Evolutionary conservation across 495 filamentous ascomycete species (phyloP).

Genomic region (Penicillium samsonianum): DNA sequence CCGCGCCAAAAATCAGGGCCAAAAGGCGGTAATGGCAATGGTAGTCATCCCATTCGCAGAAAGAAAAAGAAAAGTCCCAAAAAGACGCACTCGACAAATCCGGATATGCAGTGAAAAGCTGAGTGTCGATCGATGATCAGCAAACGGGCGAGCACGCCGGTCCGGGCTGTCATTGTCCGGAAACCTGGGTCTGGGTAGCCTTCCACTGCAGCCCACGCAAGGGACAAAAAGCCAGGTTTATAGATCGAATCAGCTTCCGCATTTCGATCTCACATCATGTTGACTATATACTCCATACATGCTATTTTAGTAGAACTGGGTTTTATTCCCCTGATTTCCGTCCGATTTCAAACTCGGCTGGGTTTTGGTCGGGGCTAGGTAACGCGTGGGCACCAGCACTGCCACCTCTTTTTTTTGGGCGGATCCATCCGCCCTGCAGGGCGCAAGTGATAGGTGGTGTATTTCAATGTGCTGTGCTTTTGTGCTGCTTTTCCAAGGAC

Average conservation of each 20-base stretch:
- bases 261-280: conserved; percentile 16
- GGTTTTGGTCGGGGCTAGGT: conserved; percentile 6
- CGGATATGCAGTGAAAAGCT: conserved; percentile 7
- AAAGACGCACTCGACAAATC: conserved; percentile 5
- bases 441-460: conserved; percentile 13
- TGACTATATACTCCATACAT: not conserved
- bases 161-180: conserved; percentile 22
- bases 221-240: conserved; percentile 14
- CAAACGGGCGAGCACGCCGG: conserved; percentile 25
- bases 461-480: conserved; percentile 9
- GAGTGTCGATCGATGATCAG: conserved; percentile 23
- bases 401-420: conserved; percentile 13
- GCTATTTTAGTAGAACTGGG: not conserved
- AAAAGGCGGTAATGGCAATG: conserved; percentile 9
- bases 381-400: conserved; percentile 17
- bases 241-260: conserved; percentile 16
- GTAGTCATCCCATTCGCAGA: not conserved
- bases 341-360: conserved; percentile 12
- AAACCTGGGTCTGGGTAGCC: conserved; percentile 2
- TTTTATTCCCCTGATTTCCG: not conserved
- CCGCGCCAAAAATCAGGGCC: not conserved
- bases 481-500: not conserved
- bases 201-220: conserved; percentile 20
- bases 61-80: not conserved
- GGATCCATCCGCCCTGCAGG: conserved; percentile 24